Base-by-base conservation (phyloP, 805 yeast species). In the Isabelozyma heimii region DNA sequence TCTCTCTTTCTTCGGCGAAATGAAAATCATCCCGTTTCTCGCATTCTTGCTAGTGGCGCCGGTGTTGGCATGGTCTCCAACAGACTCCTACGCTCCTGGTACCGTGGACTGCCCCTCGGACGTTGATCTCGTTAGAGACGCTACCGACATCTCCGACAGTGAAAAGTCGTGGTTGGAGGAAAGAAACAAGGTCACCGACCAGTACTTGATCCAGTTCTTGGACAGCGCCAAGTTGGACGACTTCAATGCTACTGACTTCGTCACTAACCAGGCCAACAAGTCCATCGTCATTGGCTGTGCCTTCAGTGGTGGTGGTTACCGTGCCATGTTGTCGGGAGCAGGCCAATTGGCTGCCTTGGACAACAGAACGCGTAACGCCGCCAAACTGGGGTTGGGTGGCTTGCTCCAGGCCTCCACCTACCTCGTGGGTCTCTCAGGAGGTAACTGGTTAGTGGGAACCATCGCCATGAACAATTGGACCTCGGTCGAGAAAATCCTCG, bases 301-400 rank as follows among this genome's bases (percentile, higher is more conserved):
- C 3, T 64, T 72, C 48, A 57, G 69, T 13, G 97, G 97, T 42
- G 97, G 97, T 61, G 97, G 97, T 3, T 90, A 88, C 65, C 78
- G 97, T 52, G 95, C 97, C 33, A 88, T 90, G 91, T 75, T 85
- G 76, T 46, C 54, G 50, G 97, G 96, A 1, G 97, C 96, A 9
- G 97, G 97, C 39, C 84, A 86, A 65, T 69, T 91, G 30, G 70
- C 91, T 1, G 96, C 92, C 0, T 67, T 88, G 48, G 97, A 90
- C 65, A 82, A 83, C 60, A 72, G 96, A 57, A 83, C 90, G 4
- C 67, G 60, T 8, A 79, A 76, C 48, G 72, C 82, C 4, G 69
- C 69, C 26, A 72, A 75, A 5, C 62, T 69, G 37, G 90, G 91
- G 12, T 66, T 90, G 43, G 95, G 96, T 37, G 95, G 96, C 5